A percentile compares a stretch with the other conserved stretches of the same genome.
Evolutionary conservation across 176 grass and related monocot species (phyloP).

Genomic region (Triticum dicoccoides): DNA sequence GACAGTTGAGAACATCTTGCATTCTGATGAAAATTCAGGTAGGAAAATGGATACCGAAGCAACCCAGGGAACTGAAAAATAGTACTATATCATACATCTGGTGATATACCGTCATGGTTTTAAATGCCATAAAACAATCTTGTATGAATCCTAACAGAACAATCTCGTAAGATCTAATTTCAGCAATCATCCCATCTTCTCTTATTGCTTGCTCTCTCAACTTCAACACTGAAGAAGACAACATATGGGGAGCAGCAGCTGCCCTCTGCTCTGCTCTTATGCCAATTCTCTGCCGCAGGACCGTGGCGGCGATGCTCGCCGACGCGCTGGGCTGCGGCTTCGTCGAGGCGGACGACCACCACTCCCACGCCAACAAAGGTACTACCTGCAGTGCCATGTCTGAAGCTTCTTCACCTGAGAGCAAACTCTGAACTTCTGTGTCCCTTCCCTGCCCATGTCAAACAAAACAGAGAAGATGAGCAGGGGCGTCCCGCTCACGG

Average conservation of each 20-base stretch:
- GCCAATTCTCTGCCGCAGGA: constrained; percentile 17
- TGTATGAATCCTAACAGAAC: too few relatives aligned
- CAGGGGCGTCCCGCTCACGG: constrained; percentile 52
- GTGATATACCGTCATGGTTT: too few relatives aligned
- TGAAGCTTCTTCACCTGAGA: neutral
- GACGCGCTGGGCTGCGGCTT: constrained; percentile 57
- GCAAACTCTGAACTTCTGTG: neutral
- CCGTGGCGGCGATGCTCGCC: constrained; percentile 69
- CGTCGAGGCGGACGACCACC: constrained; percentile 85
- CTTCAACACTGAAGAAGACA: neutral
- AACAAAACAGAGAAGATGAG: constrained; percentile 74
- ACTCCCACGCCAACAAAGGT: constrained; percentile 76
- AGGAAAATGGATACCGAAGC: too few relatives aligned
- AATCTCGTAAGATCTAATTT: constrained; percentile 44
- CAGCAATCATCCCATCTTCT: neutral
- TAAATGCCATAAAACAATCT: too few relatives aligned
- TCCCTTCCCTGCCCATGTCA: neutral
- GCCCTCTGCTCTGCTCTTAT: neutral
- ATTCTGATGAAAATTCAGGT: too few relatives aligned
- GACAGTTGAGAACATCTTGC: too few relatives aligned
- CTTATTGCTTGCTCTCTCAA: too few relatives aligned
- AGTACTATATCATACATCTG: too few relatives aligned
- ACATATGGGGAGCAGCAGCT: neutral
- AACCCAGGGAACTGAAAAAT: too few relatives aligned
- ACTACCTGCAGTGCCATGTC: neutral